Base-by-base conservation (phyloP, 2,329 filamentous ascomycete species). In the Escovopsis sp. region DNA sequence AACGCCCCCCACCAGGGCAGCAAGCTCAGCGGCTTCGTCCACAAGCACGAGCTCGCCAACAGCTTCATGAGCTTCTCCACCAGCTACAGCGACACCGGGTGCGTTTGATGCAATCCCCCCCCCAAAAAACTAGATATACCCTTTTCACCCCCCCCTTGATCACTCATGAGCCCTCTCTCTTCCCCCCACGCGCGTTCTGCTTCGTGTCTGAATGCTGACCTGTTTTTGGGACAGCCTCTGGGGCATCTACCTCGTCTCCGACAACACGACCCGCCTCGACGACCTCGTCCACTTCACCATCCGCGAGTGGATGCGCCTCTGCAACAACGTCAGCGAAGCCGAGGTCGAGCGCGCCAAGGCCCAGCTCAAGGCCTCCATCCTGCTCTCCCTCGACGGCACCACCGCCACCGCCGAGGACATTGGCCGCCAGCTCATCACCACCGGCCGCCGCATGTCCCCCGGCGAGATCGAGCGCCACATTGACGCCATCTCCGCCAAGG, bases 41-140 rank as follows among this genome's bases (percentile, higher is more conserved):
- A 93, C 74, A 81, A 94, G 68, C 79, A 96, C 70, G 81, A 88
- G 64, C 77, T 98, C 48, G 91, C 91, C 66, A 98, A 94, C 74
- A 95, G 88, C 78, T 98, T 95, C 76, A 98, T 98, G 93, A 94
- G 85, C 72, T 98, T 98, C 72, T 95, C 88, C 51, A 98, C 91
- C 53, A 94, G 86, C 74, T 98, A 98, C 72, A 96, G 88, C 61
- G 91, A 98, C 66, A 98, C 91, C 63, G 91, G 88, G 87, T 94
- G 77, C 66, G 80, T 63, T 40, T 35, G 10, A 24, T 15, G 20
- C 10, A 41, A 35, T 4, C 10, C 30, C 12, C 12, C 15, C 31
- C 29, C n/a, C n/a, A n/a, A n/a, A n/a, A n/a, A n/a, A n/a, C n/a
- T n/a, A n/a, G n/a, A n/a, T n/a, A n/a, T n/a, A n/a, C n/a, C n/a